phyloP scores from a whole-genome alignment of 1,284 basidiomycete genomes.

The Cerioporus squamosus region DNA sequence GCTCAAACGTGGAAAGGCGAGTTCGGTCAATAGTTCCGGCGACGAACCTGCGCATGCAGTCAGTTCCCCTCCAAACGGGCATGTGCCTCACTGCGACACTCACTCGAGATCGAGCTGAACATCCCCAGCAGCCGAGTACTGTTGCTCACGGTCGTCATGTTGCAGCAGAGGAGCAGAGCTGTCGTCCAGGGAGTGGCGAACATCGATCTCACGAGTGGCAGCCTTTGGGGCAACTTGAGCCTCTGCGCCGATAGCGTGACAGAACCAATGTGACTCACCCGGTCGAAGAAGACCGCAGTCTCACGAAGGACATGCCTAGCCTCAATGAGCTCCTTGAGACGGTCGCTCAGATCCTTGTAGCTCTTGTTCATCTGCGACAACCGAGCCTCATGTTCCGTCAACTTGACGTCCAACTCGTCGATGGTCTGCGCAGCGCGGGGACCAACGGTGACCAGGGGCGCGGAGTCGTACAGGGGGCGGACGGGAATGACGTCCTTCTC shows the following conservation, averaged over 20 bases:
- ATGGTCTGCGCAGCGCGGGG: constrained; percentile 92
- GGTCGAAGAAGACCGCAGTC: constrained; percentile 96
- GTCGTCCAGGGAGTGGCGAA: constrained; percentile 91
- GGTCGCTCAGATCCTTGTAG: constrained; percentile 89
- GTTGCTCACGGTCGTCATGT: constrained; percentile 84
- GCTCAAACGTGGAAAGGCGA: constrained; percentile 93
- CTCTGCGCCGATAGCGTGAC: not conserved
- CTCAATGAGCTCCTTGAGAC: constrained; percentile 89
- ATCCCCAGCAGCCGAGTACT: constrained; percentile 50
- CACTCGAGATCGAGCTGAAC: constrained; percentile 88
- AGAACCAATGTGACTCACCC: constrained; percentile 49
- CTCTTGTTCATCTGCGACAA: constrained; percentile 93
- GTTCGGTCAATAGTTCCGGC: constrained; percentile 96
- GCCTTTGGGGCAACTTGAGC: constrained; percentile 53
- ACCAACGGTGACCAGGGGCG: constrained; percentile 84
- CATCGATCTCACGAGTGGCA: constrained; percentile 78
- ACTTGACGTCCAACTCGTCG: constrained; percentile 90
- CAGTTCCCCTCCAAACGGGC: not conserved
- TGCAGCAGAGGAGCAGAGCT: constrained; percentile 91
- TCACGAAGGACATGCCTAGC: constrained; percentile 93
- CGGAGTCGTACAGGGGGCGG: constrained; percentile 81
- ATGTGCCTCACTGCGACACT: constrained; percentile 26
- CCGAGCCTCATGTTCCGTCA: constrained; percentile 88
- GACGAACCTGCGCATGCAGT: constrained; percentile 69
- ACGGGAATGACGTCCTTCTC: constrained; percentile 84